A percentile compares a stretch with the other conserved stretches of the same genome.
These are phyloP conservation scores for Pachysandra terminalis DNA, from an alignment of 164 flowering plant species.

Conservation along the genomic window DNA sequence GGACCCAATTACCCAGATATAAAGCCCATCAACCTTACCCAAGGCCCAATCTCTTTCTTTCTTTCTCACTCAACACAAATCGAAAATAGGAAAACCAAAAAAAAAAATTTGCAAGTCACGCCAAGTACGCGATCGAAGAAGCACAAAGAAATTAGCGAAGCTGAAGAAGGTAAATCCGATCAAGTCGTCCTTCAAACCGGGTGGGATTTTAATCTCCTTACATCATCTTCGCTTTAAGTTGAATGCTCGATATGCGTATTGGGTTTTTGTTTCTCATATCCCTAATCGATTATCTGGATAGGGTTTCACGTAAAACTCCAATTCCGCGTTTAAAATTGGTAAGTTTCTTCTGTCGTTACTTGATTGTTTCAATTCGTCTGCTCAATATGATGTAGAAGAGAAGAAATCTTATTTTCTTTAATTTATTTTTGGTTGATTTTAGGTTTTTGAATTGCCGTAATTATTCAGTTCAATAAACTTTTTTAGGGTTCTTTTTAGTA, in stretches of 20 bases:
- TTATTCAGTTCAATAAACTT: constrained; percentile 8
- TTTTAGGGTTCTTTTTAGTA: constrained; percentile 13
- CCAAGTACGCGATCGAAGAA: background rate
- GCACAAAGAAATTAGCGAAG: constrained; percentile 5
- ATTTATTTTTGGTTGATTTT: background rate
- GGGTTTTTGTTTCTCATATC: background rate
- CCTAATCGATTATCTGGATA: background rate
- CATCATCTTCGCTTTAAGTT: background rate
- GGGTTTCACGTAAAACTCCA: constrained; percentile 10
- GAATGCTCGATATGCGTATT: background rate
- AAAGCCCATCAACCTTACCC: too few species aligned
- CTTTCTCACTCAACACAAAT: too few species aligned
- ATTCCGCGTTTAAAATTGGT: background rate
- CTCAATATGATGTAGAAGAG: background rate
- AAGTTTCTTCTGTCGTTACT: constrained; percentile 1
- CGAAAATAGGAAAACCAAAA: too few species aligned
- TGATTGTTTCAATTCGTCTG: too few species aligned
- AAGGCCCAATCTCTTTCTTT: too few species aligned
- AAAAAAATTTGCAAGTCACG: too few species aligned
- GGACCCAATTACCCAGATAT: too few species aligned
- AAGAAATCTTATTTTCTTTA: background rate
- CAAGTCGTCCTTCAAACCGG: background rate
- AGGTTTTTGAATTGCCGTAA: background rate
- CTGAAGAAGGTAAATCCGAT: background rate
- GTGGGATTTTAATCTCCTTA: background rate